These are phyloP conservation scores for Thelonectria olida DNA, from an alignment of 2,329 filamentous ascomycete genomes.

Conservation along the genomic window DNA sequence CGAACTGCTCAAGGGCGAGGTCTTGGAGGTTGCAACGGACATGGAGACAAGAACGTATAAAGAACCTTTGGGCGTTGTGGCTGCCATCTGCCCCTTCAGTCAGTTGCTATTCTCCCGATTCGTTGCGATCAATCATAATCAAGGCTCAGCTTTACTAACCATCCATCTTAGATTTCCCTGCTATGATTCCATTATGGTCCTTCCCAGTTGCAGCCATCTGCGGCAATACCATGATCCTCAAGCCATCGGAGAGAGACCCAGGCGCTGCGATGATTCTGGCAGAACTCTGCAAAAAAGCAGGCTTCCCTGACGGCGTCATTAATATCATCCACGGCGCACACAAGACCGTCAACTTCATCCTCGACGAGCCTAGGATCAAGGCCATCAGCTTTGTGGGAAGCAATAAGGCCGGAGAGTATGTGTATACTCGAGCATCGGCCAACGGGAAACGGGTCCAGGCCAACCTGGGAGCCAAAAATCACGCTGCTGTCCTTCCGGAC, in stretches of 20 bases:
- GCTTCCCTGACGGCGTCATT: slow-evolving; percentile 77
- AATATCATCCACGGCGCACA: slow-evolving; percentile 73
- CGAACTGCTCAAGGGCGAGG: slow-evolving; percentile 77
- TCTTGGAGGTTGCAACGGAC: slow-evolving; percentile 82
- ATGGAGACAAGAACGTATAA: slow-evolving; percentile 84
- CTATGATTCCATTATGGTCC: slow-evolving; percentile 86
- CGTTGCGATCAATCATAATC: neutral
- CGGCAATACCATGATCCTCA: slow-evolving; percentile 80
- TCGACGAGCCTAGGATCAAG: slow-evolving; percentile 75
- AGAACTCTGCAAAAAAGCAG: slow-evolving; percentile 77
- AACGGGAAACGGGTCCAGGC: slow-evolving; percentile 76
- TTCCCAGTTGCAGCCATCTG: slow-evolving; percentile 83
- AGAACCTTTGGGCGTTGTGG: slow-evolving; percentile 79
- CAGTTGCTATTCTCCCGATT: slow-evolving; percentile 36
- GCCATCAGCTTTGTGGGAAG: slow-evolving; percentile 74
- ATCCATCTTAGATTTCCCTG: slow-evolving; percentile 71
- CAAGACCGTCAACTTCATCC: slow-evolving; percentile 74
- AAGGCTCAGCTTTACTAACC: neutral
- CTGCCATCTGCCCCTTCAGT: slow-evolving; percentile 83
- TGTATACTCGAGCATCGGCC: slow-evolving; percentile 72
- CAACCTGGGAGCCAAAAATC: slow-evolving; percentile 76
- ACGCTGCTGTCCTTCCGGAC: slow-evolving; percentile 72
- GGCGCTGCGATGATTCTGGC: slow-evolving; percentile 82
- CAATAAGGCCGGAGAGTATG: slow-evolving; percentile 76
- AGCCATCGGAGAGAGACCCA: slow-evolving; percentile 82